Base-by-base conservation (phyloP, 495 filamentous ascomycete species). In the Neurospora africana region DNA sequence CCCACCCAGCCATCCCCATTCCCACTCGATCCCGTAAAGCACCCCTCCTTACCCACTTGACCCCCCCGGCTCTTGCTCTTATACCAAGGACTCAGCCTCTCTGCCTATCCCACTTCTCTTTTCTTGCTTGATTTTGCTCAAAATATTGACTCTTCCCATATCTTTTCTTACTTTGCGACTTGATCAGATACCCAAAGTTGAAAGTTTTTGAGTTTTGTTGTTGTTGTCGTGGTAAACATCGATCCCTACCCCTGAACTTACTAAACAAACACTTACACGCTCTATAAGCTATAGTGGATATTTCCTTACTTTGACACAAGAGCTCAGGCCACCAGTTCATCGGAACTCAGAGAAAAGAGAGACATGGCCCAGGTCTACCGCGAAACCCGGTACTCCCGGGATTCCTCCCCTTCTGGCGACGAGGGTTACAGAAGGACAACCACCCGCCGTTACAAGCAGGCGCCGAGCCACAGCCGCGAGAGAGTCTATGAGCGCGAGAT, bases 381-480 rank as follows among this genome's bases (percentile, higher is more conserved):
- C 68, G 83, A 84, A 77, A 76, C 82, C 78, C 81, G 82, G 72
- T 84, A 84, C 76, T 75, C 76, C 68, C 79, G 84, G 71, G 84
- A 83, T 71, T 78, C 81, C n/a, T 85, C 80, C 7, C 80, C 83
- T 41, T 83, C 82, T 3, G 81, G 82, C 73, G 86, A 87, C 43
- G 84, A 86, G 33, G 79, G 79, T 68, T 85, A 81, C 74, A 83
- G 79, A 71, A 78, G 79, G 72, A 86, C 83, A 36, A 87, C 85
- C 5, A 83, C 88, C 40, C 85, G 84, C 76, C 83, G 85, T 43
- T 89, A 89, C 79, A 87, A 87, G 69, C 86, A 87, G 65, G 74
- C 76, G 13, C 76, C 81, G 19, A 79, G 78, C 11, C 83, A 84
- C 67, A 73, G 80, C 68, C 78, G 77, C 43, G 79, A 84, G 72